Evolutionary conservation across 345 rosid species (phyloP).

Genomic region (Hibiscus syriacus): DNA sequence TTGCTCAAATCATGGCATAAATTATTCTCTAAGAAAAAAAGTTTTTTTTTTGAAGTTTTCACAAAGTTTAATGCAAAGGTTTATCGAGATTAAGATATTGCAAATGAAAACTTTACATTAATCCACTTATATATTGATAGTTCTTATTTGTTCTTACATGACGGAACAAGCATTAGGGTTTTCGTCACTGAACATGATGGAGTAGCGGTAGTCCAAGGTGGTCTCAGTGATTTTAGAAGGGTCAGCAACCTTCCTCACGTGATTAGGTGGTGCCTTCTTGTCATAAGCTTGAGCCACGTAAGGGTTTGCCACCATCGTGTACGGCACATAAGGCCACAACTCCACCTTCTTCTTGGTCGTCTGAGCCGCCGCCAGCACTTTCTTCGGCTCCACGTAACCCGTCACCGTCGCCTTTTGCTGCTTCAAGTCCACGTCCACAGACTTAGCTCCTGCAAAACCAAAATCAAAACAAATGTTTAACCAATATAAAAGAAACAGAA

Average conservation of each 20-base stretch:
- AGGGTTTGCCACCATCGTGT: constrained; percentile 56
- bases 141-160: constrained; percentile 31
- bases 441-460: constrained; percentile 46
- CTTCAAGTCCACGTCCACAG: constrained; percentile 75
- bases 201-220: constrained; percentile 51
- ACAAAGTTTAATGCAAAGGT: neutral
- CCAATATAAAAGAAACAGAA: no score
- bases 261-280: constrained; percentile 87
- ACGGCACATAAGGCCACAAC: constrained; percentile 90
- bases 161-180: constrained; percentile 76
- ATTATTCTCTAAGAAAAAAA: no score
- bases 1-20: no score
- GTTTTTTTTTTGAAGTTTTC: neutral
- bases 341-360: constrained; percentile 86
- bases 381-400: constrained; percentile 55
- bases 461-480: neutral
- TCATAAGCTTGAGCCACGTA: constrained; percentile 77
- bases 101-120: neutral
- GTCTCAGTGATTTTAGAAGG: constrained; percentile 46
- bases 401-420: constrained; percentile 75
- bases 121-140: neutral
- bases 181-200: constrained; percentile 69
- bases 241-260: constrained; percentile 48
- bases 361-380: constrained; percentile 62
- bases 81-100: neutral